Conservation (phyloP, 257 asterid species). For the Nyctanthes arbortristis region DNA sequence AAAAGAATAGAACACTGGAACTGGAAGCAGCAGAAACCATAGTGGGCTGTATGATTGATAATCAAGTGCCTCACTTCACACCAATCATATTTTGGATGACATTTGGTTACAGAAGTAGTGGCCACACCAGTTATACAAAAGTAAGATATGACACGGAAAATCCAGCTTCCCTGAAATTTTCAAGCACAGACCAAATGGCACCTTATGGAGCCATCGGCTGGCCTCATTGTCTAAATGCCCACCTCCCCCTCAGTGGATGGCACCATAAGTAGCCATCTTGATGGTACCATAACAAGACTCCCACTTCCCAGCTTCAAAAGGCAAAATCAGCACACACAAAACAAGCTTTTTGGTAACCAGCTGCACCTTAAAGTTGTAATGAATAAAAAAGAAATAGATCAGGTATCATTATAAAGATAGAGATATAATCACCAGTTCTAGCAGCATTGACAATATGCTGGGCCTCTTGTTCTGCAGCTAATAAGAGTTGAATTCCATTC, state of each 20-base stretch:
- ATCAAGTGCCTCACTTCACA: neutral
- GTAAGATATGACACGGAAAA: neutral
- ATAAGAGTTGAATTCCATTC: slow-evolving; percentile 56
- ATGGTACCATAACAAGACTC: neutral
- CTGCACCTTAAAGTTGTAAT: neutral
- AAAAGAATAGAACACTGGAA: neutral
- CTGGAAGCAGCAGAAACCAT: neutral
- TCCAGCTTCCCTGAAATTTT: too few relatives aligned
- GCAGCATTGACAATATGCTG: slow-evolving; percentile 62
- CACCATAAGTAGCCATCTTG: slow-evolving; percentile 3
- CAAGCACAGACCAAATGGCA: too few relatives aligned
- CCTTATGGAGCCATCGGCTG: too few relatives aligned
- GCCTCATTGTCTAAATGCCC: too few relatives aligned
- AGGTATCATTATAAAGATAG: neutral
- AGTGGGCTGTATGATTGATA: neutral
- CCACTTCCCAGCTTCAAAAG: neutral
- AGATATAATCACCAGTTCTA: slow-evolving; percentile 42
- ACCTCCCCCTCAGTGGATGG: neutral
- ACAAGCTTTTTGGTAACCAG: neutral
- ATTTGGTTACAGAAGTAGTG: neutral
- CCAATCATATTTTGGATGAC: neutral
- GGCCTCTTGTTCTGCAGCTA: slow-evolving; percentile 68
- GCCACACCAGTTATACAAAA: neutral
- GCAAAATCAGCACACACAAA: neutral
- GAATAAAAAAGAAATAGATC: slow-evolving; percentile 5